phyloP scores from a whole-genome alignment of 805 yeast genomes.

The Maudiozyma turicensis region DNA sequence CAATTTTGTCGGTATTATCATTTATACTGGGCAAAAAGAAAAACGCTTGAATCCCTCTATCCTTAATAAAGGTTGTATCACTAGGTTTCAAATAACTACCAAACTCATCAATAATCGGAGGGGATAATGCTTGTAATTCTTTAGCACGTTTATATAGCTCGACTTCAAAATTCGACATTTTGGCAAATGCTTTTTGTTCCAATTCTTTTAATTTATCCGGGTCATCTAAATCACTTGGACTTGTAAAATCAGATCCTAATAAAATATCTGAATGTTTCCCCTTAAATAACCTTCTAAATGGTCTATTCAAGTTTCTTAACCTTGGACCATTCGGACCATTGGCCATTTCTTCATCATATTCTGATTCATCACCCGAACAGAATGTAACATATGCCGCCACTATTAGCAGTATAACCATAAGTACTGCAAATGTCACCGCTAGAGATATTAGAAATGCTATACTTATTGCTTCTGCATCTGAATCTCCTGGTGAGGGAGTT shows the following conservation, averaged over 20 bases:
- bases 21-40: constrained; percentile 28
- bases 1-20: constrained; percentile 25
- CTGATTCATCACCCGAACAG: constrained; percentile 26
- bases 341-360: constrained; percentile 25
- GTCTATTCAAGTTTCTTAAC: constrained; percentile 5
- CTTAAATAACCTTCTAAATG: constrained; percentile 17
- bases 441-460: constrained; percentile 27
- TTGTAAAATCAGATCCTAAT: constrained; percentile 23
- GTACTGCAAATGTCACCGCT: constrained; percentile 27
- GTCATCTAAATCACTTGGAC: constrained; percentile 26
- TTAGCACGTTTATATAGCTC: constrained; percentile 25
- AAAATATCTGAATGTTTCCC: constrained; percentile 21
- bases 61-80: constrained; percentile 24
- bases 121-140: constrained; percentile 23
- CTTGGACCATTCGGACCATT: constrained; percentile 3
- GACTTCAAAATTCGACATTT: constrained; percentile 26
- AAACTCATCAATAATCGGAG: constrained; percentile 25
- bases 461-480: constrained; percentile 25
- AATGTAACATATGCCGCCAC: constrained; percentile 28
- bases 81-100: constrained; percentile 22
- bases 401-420: constrained; percentile 25
- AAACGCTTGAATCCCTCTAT: constrained; percentile 30
- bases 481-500: constrained; percentile 16
- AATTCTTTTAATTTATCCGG: constrained; percentile 12
- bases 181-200: constrained; percentile 20